A percentile compares a stretch with the other conserved stretches of the same genome.
Evolutionary conservation across 768 basidiomycete species (phyloP).

Genomic region (Mycena floridula): DNA sequence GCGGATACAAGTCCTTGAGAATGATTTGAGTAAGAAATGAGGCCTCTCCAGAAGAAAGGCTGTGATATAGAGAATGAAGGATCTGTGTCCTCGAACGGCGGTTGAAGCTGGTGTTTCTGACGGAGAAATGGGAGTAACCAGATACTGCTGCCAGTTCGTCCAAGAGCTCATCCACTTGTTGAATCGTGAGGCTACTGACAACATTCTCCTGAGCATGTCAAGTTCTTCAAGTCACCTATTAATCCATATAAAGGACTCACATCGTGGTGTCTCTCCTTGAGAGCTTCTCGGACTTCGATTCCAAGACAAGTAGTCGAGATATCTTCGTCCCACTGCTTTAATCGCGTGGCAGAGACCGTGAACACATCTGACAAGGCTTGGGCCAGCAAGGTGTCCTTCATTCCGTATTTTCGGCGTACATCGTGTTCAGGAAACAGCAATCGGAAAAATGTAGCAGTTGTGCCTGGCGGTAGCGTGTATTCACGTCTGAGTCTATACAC

Average conservation of each 20-base stretch:
- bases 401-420: conserved; percentile 56
- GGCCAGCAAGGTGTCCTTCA: conserved; percentile 62
- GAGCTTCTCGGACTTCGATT: conserved; percentile 45
- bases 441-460: conserved; percentile 57
- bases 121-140: conserved; percentile 46
- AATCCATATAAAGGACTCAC: conserved; percentile 21
- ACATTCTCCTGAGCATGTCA: conserved; percentile 19
- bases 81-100: conserved; percentile 10
- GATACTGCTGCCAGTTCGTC: conserved; percentile 71
- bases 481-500: background rate
- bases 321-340: conserved; percentile 34
- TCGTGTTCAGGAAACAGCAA: conserved; percentile 87
- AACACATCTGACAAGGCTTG: conserved; percentile 43
- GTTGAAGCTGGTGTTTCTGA: conserved; percentile 28
- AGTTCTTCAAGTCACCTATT: conserved; percentile 4
- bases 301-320: conserved; percentile 65
- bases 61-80: conserved; percentile 52
- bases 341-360: conserved; percentile 25
- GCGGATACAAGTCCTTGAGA: conserved; percentile 77
- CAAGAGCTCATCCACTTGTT: conserved; percentile 59
- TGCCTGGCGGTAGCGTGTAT: conserved; percentile 21
- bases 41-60: conserved; percentile 56
- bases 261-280: conserved; percentile 29
- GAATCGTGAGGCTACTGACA: conserved; percentile 32
- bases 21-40: conserved; percentile 80